phyloP scores from a whole-genome alignment of 1,284 basidiomycete species.

The Apiotrichum sp. region DNA sequence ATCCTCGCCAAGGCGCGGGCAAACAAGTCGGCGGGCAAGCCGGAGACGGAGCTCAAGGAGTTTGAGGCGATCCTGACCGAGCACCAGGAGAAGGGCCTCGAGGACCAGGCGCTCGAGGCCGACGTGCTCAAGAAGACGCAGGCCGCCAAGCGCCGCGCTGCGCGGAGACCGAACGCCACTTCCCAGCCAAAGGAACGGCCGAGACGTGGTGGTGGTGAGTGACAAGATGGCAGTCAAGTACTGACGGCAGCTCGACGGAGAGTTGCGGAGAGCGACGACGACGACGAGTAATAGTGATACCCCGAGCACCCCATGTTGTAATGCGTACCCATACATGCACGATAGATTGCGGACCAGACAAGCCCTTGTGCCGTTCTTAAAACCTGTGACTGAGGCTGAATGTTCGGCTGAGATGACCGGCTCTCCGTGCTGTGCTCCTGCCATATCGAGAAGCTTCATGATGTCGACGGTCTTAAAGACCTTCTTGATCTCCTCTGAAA shows the following conservation, averaged over 20 bases:
- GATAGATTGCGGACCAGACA: too few relatives aligned
- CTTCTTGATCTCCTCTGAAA: too few relatives aligned
- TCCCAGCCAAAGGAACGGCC: background rate
- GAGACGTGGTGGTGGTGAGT: constrained; percentile 1
- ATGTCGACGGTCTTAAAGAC: too few relatives aligned
- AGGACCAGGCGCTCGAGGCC: constrained; percentile 82
- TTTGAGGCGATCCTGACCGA: constrained; percentile 84
- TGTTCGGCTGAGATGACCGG: too few relatives aligned
- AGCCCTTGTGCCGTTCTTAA: too few relatives aligned
- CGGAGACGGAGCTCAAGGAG: constrained; percentile 80
- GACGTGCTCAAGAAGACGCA: constrained; percentile 73
- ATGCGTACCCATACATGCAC: too few relatives aligned
- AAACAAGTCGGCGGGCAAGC: constrained; percentile 79
- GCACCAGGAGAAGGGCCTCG: constrained; percentile 74
- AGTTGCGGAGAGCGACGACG: constrained; percentile 17
- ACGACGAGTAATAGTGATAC: constrained; percentile 11
- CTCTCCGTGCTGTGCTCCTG: too few relatives aligned
- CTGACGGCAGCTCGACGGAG: background rate
- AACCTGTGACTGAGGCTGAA: too few relatives aligned
- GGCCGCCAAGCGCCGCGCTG: constrained; percentile 61
- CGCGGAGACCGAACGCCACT: constrained; percentile 9
- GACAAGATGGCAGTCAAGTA: too few relatives aligned
- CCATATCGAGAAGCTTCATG: too few relatives aligned
- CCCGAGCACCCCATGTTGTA: background rate
- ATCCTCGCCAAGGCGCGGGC: constrained; percentile 76